Evolutionary conservation across 805 yeast genomes (phyloP), one percentile per base, ranked within the genome.

Genomic region (Schizosaccharomyces cryophilus): DNA sequence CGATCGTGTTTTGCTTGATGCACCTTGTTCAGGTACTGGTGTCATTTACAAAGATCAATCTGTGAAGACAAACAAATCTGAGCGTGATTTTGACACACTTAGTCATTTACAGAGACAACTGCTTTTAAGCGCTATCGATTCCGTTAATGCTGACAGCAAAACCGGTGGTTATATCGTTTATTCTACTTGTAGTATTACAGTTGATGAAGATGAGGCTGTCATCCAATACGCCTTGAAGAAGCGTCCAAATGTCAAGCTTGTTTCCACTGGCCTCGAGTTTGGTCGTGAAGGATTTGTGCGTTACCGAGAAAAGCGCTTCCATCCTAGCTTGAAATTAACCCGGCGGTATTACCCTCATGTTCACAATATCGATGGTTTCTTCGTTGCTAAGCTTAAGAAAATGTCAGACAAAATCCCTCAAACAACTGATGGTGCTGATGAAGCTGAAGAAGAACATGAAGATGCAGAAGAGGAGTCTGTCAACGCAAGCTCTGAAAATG

Each of bases 11-110:
- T 75, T 93, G 65, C 77, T 93, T 66, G 99, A 93, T 77, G 98
- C 99, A 42, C 99, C 99, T 66, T 93, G 99, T 74, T 88, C 98
- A 5, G 99, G 99, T 75, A 90, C 98, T 2, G 99, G 99, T 74
- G 98, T 93, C 66, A 93, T 93, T 69, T 93, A 95, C 63, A 93
- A 93, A 75, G 98, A 93, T 74, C 95, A 87, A 69, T 82, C 87
- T 61, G 97, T 93, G 64, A 93, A 93, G 73, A 83, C 85, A 15
- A 83, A 85, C 64, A 84, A 97, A 77, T 88, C 95, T 24, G 96
- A 88, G 70, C 88, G 88, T 73, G 99, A 93, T 73, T 93, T 90
- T 73, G 83, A 90, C 66, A 95, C 90, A 73, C 85, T 93, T 67
- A 97, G 98, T 62, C 96, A 90, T 71, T 77, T 93, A 67, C 99